Evolutionary conservation across 2,329 filamentous ascomycete genomes (phyloP).

Genomic region (Thelonectria olida): DNA sequence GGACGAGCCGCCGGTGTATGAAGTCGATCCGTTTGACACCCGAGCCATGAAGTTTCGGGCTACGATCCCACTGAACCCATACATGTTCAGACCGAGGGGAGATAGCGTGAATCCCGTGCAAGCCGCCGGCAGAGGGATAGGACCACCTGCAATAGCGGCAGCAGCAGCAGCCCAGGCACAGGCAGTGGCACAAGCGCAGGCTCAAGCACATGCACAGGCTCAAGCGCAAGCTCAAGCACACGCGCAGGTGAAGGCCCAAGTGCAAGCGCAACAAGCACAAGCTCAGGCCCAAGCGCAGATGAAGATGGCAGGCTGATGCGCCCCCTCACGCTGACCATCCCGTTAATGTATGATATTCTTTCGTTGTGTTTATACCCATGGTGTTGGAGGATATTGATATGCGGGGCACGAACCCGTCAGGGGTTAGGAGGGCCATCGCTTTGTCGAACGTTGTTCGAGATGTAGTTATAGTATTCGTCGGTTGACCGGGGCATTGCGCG

Average conservation of each 20-base stretch:
- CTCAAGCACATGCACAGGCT: slow-evolving; percentile 35
- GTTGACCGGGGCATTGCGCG: slow-evolving; percentile 46
- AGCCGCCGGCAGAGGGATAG: slow-evolving; percentile 38
- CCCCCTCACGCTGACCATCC: neutral
- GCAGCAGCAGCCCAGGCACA: slow-evolving; percentile 31
- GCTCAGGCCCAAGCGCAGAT: slow-evolving; percentile 30
- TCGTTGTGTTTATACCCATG: slow-evolving; percentile 41
- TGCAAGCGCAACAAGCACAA: slow-evolving; percentile 34
- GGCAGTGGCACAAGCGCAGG: slow-evolving; percentile 38
- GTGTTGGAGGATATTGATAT: slow-evolving; percentile 23
- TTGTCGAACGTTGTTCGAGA: slow-evolving; percentile 23
- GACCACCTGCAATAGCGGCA: slow-evolving; percentile 34
- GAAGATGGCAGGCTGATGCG: slow-evolving; percentile 7
- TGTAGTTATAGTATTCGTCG: slow-evolving; percentile 41
- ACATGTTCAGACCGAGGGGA: slow-evolving; percentile 51
- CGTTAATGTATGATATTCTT: slow-evolving; percentile 38
- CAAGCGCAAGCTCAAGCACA: slow-evolving; percentile 31
- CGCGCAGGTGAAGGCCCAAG: slow-evolving; percentile 29
- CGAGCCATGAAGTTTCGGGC: slow-evolving; percentile 68
- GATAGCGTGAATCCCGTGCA: slow-evolving; percentile 38
- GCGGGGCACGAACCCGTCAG: neutral
- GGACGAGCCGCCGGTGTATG: slow-evolving; percentile 78
- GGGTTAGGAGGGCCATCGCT: slow-evolving; percentile 17
- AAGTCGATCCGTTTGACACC: slow-evolving; percentile 76
- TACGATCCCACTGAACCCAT: slow-evolving; percentile 61